Evolutionary conservation across 352 stramenopile species (phyloP), one percentile per base, ranked within the genome.

Genomic region (Phytophthora vignae): DNA sequence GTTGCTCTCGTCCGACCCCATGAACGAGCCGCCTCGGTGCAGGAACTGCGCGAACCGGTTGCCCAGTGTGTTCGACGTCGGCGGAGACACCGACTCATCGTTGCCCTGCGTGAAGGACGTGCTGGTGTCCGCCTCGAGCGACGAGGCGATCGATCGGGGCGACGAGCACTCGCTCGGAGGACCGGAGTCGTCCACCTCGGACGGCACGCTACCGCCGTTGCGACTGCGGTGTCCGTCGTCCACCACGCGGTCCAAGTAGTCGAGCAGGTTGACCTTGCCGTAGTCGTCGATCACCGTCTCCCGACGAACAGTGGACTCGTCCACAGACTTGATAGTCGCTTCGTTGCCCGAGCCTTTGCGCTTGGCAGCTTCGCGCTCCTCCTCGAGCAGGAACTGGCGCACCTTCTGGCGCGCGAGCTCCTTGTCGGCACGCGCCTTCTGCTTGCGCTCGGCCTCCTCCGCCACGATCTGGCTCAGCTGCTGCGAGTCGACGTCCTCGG

Each of bases 241-340:
- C 65, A 70, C 73, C 65, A 78, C 44, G 11, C 74, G 78, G 40
- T 88, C 80, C 44, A 86, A 49, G 48, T 84, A 84, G 38, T 88
- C 80, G 11, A 88, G 60, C 31, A 88, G 60, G 14, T 84, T 80
- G n/a, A 83, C 73, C 1, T 79, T 81, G 22, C 80, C 80, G 61
- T 88, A 88, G n/a, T 77, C 74, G 53, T 88, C 80, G 33, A 83
- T 66, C 27, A 88, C 76, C 7, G 71, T 83, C 67, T 88, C 80
- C 19, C 80, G 76, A 40, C 83, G 73, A 19, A 88, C 73, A 22
- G 74, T 84, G 14, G 80, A 71, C 46, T 88, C 80, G 56, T 88
- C 80, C 15, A 88, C 76, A 3, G 80, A 84, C 55, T 83, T 88
- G 73, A 88, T 83, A 7, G 77, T 85, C 31, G 74, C 75, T 12